Conservation (phyloP, 345 rosid genomes). For the Eucalyptus dawsonii region DNA sequence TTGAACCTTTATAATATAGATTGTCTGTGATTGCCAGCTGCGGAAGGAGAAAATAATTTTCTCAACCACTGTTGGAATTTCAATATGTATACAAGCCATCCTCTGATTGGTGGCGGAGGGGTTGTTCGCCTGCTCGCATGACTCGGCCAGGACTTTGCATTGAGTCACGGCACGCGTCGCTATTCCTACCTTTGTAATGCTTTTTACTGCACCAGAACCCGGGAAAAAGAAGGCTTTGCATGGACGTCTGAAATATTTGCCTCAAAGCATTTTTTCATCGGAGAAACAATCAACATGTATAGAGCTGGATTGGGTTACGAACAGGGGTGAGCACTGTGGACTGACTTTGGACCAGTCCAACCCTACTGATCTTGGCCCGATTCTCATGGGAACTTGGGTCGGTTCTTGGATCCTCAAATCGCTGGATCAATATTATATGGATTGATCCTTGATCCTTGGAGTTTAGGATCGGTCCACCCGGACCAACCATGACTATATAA, state of each 20-base stretch:
- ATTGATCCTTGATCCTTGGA: fast-evolving
- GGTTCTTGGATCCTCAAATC: too few species aligned
- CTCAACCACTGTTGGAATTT: not conserved
- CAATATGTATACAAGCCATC: not conserved
- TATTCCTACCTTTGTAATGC: not conserved
- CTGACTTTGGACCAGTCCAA: too few species aligned
- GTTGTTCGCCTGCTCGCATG: not conserved
- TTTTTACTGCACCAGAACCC: not conserved
- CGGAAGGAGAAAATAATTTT: not conserved
- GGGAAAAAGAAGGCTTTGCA: not conserved
- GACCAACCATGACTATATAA: too few species aligned
- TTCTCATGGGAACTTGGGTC: too few species aligned
- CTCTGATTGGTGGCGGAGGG: not conserved
- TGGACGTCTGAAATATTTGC: not conserved
- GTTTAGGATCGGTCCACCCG: fast-evolving
- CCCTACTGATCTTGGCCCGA: fast-evolving
- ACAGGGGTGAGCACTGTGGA: too few species aligned
- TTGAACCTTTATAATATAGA: not conserved
- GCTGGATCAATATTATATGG: too few species aligned
- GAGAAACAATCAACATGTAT: not conserved
- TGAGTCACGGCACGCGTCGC: not conserved
- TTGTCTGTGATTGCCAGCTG: not conserved
- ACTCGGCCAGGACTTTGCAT: not conserved
- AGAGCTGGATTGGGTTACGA: not conserved
- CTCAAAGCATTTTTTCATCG: not conserved